Conservation (phyloP, 1,284 basidiomycete genomes). For the Pholiota adiposa region DNA sequence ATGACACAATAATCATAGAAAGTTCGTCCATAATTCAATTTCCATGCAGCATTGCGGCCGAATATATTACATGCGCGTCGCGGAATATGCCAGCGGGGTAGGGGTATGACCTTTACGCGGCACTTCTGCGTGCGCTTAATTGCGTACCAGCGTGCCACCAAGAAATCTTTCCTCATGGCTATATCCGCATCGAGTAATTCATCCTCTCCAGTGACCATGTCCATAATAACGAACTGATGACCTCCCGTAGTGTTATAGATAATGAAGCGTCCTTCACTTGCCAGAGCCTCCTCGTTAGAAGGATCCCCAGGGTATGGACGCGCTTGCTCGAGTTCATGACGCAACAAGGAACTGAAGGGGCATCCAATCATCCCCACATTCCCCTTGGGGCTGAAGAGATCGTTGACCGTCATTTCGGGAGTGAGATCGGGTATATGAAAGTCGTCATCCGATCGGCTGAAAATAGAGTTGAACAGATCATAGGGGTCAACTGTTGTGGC, state of each 20-base stretch:
- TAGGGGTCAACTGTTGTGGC: not conserved
- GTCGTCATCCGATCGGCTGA: not conserved
- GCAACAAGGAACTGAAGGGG: not conserved
- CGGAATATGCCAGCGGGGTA: not conserved
- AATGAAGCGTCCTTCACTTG: not conserved
- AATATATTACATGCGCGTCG: not conserved
- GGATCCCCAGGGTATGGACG: slow-evolving; percentile 6
- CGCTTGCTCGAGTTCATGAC: not conserved
- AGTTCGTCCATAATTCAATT: not conserved
- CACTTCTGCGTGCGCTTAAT: not conserved
- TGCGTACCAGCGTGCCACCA: slow-evolving; percentile 1
- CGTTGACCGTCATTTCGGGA: not conserved
- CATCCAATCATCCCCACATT: not conserved
- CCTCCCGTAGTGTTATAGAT: not conserved
- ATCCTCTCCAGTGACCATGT: not conserved
- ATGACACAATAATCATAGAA: not conserved
- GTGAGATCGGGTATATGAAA: not conserved
- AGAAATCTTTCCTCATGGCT: not conserved
- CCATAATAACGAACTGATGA: not conserved
- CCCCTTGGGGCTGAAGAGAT: not conserved
- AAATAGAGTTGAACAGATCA: not conserved
- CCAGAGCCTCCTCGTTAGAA: not conserved
- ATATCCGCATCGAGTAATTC: not conserved
- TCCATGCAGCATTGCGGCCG: not conserved
- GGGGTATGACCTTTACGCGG: not conserved